Base-by-base conservation (phyloP, 345 rosid species). In the Salix koriyanagi region DNA sequence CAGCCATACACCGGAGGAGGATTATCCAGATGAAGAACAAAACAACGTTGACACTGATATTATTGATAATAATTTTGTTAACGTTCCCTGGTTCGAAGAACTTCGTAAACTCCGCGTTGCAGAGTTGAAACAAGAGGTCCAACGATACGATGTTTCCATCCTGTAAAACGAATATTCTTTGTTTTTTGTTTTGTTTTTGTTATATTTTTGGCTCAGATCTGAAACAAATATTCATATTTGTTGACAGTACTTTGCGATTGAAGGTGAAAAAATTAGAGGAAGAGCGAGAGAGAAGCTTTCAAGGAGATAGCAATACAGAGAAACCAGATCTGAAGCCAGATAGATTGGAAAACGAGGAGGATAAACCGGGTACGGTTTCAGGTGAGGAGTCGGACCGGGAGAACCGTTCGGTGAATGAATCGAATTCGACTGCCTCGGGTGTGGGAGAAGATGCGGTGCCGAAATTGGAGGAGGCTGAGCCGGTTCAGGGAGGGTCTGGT, bases 211-310 rank as follows among this genome's bases (percentile, higher is more conserved):
- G 15, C 64, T 58, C 64, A 58, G 64, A 58, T 58, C 64, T 58
- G 64, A 58, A 58, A 58, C 64, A 58, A 58, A 23, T 8, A n/a
- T 58, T 30, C 6, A n/a, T 1, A 21, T 60, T 58, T 60, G 66
- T 71, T 18, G 28, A 2, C 82, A 90, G 94, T 78, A 87, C 93
- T 2, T 80, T 92, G 80, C 91, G 89, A 84, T 75, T 78, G 79
- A 89, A 90, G 83, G 94, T 92, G 84, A 90, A 89, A 84, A 81
- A 83, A 82, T 80, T 90, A 75, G 89, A 88, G 37, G 91, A 92
- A 25, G 94, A 92, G 68, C 81, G 87, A 34, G 90, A 85, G 46
- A 75, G 74, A 75, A 77, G 85, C 79, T 70, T 79, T 78, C 72
- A 80, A 54, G 32, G 64, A 50, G 69, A 69, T 32, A 72, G 16